These are phyloP conservation scores for Plasmodium fragile DNA, from an alignment of 169 alveolate species.

Conservation along the genomic window DNA sequence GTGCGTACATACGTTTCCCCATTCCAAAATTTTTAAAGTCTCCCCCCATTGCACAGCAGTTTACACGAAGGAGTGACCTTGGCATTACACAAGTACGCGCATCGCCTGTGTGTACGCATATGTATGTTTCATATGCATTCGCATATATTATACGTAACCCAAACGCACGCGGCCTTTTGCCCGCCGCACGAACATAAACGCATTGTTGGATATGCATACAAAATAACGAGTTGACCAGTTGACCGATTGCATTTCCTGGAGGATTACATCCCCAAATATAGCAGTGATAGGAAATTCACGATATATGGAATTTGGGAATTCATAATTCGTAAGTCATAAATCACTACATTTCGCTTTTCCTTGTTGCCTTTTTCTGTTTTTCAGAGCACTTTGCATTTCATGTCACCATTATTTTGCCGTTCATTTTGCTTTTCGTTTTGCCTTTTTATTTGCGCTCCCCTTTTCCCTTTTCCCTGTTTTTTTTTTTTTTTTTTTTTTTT, in stretches of 20 bases:
- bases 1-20: background rate
- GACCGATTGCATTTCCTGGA: background rate
- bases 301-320: background rate
- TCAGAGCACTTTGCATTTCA: background rate
- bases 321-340: background rate
- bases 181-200: background rate
- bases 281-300: background rate
- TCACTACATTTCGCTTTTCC: background rate
- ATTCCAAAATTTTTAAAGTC: background rate
- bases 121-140: background rate
- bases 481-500: slow-evolving; percentile 6
- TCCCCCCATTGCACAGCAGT: background rate
- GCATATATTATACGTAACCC: background rate
- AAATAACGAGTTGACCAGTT: background rate
- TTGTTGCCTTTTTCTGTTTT: background rate
- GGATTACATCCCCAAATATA: background rate
- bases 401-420: background rate
- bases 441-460: background rate
- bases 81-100: background rate
- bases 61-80: background rate
- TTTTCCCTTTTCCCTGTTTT: too few relatives aligned
- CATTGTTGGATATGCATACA: background rate
- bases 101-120: background rate
- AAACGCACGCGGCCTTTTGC: background rate
- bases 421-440: background rate